Percentiles rank a stretch among this genome's conserved stretches.
These are phyloP conservation scores for Cladophialophora bantiana DNA, from an alignment of 2,329 filamentous ascomycete species.

Conservation along the genomic window DNA sequence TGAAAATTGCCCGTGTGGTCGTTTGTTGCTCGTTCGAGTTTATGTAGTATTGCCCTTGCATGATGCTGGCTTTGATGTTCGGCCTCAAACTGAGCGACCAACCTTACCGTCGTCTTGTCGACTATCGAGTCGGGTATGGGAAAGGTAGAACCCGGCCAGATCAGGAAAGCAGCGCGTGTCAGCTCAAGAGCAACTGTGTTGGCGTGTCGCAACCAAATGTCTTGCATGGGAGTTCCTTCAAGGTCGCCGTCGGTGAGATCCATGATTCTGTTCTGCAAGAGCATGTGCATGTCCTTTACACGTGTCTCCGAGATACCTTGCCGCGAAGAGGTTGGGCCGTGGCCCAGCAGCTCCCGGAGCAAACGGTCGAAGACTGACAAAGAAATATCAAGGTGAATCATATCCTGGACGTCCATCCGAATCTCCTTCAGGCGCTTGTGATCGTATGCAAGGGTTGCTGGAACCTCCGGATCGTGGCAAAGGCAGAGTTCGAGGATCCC, in stretches of 20 bases:
- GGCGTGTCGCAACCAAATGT: slow-evolving; percentile 48
- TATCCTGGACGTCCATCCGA: slow-evolving; percentile 60
- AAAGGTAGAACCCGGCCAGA: slow-evolving; percentile 43
- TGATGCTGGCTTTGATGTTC: slow-evolving; percentile 17
- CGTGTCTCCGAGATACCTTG: slow-evolving; percentile 41
- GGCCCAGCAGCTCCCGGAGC: slow-evolving; percentile 32
- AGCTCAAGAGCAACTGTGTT: slow-evolving; percentile 53
- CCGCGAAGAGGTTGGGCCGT: slow-evolving; percentile 32
- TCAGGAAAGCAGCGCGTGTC: slow-evolving; percentile 47
- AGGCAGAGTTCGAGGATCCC: slow-evolving; percentile 55
- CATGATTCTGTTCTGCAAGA: slow-evolving; percentile 43
- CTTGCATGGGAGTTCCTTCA: slow-evolving; percentile 24
- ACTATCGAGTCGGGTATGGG: slow-evolving; percentile 31
- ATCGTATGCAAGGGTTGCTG: slow-evolving; percentile 66
- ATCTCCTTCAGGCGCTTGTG: slow-evolving; percentile 61
- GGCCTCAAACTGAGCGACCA: slow-evolving; percentile 15
- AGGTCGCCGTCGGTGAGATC: slow-evolving; percentile 42
- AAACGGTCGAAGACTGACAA: slow-evolving; percentile 57
- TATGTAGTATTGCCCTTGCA: slow-evolving; percentile 12
- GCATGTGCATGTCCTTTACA: slow-evolving; percentile 42
- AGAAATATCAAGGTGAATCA: slow-evolving; percentile 63
- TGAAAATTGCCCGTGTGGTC: slow-evolving; percentile 48
- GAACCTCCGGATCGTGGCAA: slow-evolving; percentile 51
- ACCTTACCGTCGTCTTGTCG: slow-evolving; percentile 9
- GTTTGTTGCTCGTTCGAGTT: slow-evolving; percentile 44